Conservation (phyloP, 2,329 filamentous ascomycete species). For the Fonsecaea nubica region DNA sequence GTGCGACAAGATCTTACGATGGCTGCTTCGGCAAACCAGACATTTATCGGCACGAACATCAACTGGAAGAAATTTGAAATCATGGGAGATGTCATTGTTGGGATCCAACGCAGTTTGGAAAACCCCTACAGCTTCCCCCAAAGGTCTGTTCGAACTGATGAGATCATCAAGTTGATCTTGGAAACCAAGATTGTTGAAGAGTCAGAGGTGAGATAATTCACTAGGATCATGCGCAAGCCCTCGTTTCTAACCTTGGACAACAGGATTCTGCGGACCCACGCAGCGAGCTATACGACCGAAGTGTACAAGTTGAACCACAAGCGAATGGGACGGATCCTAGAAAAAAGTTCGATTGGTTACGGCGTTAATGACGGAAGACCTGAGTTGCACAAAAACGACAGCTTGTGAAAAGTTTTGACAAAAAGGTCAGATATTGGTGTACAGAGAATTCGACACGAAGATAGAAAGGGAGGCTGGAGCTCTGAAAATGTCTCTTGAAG, state of each 20-base stretch:
- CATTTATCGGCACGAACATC: slow-evolving; percentile 80
- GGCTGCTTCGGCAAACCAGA: slow-evolving; percentile 89
- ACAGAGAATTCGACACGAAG: slow-evolving; percentile 3
- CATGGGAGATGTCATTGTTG: slow-evolving; percentile 86
- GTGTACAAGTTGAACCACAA: slow-evolving; percentile 59
- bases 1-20: slow-evolving; percentile 88
- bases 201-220: slow-evolving; percentile 73
- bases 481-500: neutral
- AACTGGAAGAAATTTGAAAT: slow-evolving; percentile 99
- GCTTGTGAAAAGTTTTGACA: slow-evolving; percentile 11
- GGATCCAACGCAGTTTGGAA: slow-evolving; percentile 90
- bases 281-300: slow-evolving; percentile 61
- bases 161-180: slow-evolving; percentile 75
- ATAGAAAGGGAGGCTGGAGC: slow-evolving; percentile 8
- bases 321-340: slow-evolving; percentile 45
- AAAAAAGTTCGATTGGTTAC: slow-evolving; percentile 54
- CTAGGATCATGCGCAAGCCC: neutral
- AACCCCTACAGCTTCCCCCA: slow-evolving; percentile 75
- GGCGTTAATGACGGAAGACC: slow-evolving; percentile 37
- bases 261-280: slow-evolving; percentile 54
- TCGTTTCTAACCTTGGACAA: slow-evolving; percentile 23
- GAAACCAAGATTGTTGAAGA: slow-evolving; percentile 82
- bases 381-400: slow-evolving; percentile 4
- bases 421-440: slow-evolving; percentile 5
- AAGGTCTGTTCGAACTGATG: slow-evolving; percentile 59